Conservation (phyloP, 2,329 filamentous ascomycete genomes). For the Ploettnerulaceae sp. region DNA sequence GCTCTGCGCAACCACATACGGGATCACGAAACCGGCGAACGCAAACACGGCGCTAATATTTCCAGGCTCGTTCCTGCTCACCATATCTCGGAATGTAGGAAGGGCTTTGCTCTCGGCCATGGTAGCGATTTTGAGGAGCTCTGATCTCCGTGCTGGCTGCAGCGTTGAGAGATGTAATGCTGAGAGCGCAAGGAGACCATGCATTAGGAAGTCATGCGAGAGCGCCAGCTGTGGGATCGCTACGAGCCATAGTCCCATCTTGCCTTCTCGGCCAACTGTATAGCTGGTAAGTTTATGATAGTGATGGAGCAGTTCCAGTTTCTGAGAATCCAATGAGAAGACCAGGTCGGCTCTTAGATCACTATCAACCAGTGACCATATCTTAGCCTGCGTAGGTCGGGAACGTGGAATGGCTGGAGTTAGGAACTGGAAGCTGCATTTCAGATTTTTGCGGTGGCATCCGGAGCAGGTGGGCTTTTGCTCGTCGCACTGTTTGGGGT, state of each 20-base stretch:
- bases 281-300: background rate
- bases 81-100: constrained; percentile 8
- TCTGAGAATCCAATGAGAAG: background rate
- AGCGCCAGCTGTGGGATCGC: constrained; percentile 17
- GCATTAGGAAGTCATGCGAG: constrained; percentile 17
- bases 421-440: constrained; percentile 17
- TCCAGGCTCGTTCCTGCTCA: background rate
- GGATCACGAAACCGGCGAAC: constrained; percentile 17
- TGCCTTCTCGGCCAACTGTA: background rate
- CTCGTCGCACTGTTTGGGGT: constrained; percentile 17
- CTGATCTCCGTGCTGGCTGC: constrained; percentile 10
- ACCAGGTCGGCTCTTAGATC: background rate
- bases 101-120: constrained; percentile 10
- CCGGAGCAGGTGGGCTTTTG: constrained; percentile 17
- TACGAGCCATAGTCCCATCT: constrained; percentile 13
- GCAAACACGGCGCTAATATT: constrained; percentile 18
- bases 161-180: constrained; percentile 26
- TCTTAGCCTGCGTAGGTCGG: background rate
- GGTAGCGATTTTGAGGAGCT: constrained; percentile 11
- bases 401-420: background rate
- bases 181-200: constrained; percentile 30
- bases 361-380: background rate
- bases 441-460: constrained; percentile 12
- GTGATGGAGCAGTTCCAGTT: constrained; percentile 8
- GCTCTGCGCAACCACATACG: constrained; percentile 15